Evolutionary conservation across 176 grass and related monocot species (phyloP).

Genomic region (Oryza glumipatula): DNA sequence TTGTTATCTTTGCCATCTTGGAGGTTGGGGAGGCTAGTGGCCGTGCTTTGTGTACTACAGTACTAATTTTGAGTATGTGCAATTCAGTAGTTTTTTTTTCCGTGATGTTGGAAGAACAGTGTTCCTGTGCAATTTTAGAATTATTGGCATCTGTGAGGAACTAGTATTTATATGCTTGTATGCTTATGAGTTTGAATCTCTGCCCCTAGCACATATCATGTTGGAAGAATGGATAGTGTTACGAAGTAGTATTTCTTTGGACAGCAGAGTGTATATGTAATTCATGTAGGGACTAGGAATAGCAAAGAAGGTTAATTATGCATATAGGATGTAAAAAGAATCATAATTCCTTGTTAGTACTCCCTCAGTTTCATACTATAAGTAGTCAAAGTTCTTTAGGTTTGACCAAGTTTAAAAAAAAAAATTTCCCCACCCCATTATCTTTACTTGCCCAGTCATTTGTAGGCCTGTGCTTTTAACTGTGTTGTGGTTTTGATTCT

Average conservation of each 20-base stretch:
- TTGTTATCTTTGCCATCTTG: background rate
- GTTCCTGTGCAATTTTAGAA: background rate
- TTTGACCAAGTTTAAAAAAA: too few species aligned
- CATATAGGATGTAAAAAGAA: too few species aligned
- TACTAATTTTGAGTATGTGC: background rate
- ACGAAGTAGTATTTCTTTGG: background rate
- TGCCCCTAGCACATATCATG: background rate
- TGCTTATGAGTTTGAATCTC: background rate
- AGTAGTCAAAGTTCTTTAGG: too few species aligned
- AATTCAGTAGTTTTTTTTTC: background rate
- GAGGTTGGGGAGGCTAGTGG: background rate
- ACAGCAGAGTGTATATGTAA: background rate
- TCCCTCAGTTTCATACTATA: too few species aligned
- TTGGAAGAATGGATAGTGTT: background rate
- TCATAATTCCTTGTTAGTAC: too few species aligned
- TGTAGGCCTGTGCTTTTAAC: background rate
- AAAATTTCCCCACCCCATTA: too few species aligned
- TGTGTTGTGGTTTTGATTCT: slow-evolving; percentile 28
- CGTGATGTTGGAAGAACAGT: background rate
- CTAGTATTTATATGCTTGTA: background rate
- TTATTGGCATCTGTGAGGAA: background rate
- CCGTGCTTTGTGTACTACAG: background rate
- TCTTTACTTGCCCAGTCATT: background rate
- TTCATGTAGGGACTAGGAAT: background rate
- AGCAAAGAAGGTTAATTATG: too few species aligned